phyloP scores from a whole-genome alignment of 2,329 filamentous ascomycete species.

The Alternaria incomplexa region DNA sequence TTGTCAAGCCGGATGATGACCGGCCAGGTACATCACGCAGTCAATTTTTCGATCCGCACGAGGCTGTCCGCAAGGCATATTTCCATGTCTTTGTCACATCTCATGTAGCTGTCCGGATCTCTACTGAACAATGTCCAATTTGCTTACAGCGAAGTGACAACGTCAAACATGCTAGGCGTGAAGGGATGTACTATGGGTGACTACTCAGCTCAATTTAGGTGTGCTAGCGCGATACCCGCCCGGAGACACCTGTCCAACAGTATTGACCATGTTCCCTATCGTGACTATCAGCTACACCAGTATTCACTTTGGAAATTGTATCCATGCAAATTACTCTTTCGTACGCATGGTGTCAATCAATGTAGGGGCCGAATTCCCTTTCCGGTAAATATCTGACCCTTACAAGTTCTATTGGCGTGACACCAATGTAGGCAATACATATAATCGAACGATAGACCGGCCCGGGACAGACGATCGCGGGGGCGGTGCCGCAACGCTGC shows the following conservation, averaged over 20 bases:
- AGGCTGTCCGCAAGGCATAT: constrained; percentile 16
- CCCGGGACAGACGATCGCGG: neutral
- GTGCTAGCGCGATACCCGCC: neutral
- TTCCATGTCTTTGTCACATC: neutral
- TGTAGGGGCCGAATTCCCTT: neutral
- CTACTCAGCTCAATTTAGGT: neutral
- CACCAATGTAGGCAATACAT: neutral
- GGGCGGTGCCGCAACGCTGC: neutral
- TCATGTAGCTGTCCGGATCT: neutral
- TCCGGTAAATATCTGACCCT: neutral
- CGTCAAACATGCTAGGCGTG: neutral
- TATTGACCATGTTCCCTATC: neutral
- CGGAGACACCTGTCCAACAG: neutral
- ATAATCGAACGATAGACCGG: neutral
- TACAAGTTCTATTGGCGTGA: neutral
- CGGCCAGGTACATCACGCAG: neutral
- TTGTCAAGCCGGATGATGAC: neutral
- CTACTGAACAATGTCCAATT: neutral
- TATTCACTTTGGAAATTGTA: neutral
- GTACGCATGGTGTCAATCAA: neutral
- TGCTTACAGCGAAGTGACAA: neutral
- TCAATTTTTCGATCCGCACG: constrained; percentile 4
- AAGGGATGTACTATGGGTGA: neutral
- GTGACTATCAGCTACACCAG: neutral
- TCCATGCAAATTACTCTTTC: neutral